Evolutionary conservation across 768 basidiomycete genomes (phyloP).

Genomic region (Tulasnella calospora): DNA sequence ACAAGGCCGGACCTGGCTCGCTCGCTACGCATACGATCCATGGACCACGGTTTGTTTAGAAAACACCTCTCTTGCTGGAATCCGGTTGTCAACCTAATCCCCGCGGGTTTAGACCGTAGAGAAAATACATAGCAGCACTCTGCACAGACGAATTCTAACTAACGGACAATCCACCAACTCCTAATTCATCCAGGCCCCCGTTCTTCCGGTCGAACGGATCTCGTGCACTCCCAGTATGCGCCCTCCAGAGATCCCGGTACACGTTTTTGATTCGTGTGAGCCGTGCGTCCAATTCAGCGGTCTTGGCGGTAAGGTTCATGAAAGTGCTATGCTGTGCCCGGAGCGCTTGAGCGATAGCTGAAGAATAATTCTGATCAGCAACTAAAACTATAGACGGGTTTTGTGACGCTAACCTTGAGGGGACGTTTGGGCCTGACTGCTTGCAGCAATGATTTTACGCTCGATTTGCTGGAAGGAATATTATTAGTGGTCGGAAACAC

Average conservation of each 20-base stretch:
- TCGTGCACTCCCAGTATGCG: slow-evolving; percentile 73
- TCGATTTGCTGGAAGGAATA: slow-evolving; percentile 62
- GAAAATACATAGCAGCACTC: not conserved
- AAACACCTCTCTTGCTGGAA: not conserved
- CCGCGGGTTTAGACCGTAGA: not conserved
- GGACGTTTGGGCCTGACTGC: slow-evolving; percentile 58
- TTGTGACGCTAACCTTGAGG: slow-evolving; percentile 58
- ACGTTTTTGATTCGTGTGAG: slow-evolving; percentile 68
- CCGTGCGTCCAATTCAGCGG: slow-evolving; percentile 66
- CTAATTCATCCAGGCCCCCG: not conserved
- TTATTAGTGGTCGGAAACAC: not conserved
- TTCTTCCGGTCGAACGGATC: slow-evolving; percentile 58
- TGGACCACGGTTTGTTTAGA: not conserved
- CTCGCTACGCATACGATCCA: too few relatives aligned
- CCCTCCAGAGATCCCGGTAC: slow-evolving; percentile 74
- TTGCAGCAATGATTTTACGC: slow-evolving; percentile 66
- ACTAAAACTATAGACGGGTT: not conserved
- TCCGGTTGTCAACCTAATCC: not conserved
- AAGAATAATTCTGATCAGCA: not conserved
- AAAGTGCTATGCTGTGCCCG: slow-evolving; percentile 77
- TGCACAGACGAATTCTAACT: not conserved
- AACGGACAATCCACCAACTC: slow-evolving; percentile 4
- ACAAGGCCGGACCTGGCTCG: not conserved
- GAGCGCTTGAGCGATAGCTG: slow-evolving; percentile 69
- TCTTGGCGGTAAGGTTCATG: slow-evolving; percentile 69